These are phyloP conservation scores for Dioszegia crocea DNA, from an alignment of 768 basidiomycete species.

Conservation along the genomic window DNA sequence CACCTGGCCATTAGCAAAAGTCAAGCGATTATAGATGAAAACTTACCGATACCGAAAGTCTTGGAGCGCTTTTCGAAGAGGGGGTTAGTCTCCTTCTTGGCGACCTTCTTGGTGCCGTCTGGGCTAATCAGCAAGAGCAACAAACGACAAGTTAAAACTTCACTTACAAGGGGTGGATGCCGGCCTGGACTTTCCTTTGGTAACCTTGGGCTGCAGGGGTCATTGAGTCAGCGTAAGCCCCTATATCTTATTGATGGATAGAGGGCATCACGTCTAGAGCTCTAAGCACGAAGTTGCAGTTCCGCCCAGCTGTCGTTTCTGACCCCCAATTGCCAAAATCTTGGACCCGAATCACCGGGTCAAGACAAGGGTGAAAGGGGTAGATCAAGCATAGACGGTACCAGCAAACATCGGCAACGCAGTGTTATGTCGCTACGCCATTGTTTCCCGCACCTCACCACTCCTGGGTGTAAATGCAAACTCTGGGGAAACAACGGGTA, in stretches of 20 bases:
- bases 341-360: slow-evolving; percentile 28
- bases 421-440: not conserved
- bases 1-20: slow-evolving; percentile 58
- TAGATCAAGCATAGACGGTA: not conserved
- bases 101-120: slow-evolving; percentile 61
- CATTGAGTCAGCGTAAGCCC: slow-evolving; percentile 49
- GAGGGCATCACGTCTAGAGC: slow-evolving; percentile 45
- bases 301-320: not conserved
- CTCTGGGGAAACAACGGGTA: not conserved
- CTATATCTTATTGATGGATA: slow-evolving; percentile 6
- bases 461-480: not conserved
- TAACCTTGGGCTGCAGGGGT: slow-evolving; percentile 51
- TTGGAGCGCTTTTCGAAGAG: slow-evolving; percentile 84
- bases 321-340: not conserved
- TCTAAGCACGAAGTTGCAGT: slow-evolving; percentile 22
- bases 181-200: slow-evolving; percentile 51
- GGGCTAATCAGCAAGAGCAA: not conserved
- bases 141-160: not conserved
- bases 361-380: not conserved
- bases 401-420: not conserved
- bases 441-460: not conserved
- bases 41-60: slow-evolving; percentile 90
- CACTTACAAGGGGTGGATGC: slow-evolving; percentile 50
- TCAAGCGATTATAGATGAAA: slow-evolving; percentile 9
- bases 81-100: slow-evolving; percentile 78